These are phyloP conservation scores for Debaryomyces sp. DNA, from an alignment of 1,139 yeast species.

Conservation along the genomic window DNA sequence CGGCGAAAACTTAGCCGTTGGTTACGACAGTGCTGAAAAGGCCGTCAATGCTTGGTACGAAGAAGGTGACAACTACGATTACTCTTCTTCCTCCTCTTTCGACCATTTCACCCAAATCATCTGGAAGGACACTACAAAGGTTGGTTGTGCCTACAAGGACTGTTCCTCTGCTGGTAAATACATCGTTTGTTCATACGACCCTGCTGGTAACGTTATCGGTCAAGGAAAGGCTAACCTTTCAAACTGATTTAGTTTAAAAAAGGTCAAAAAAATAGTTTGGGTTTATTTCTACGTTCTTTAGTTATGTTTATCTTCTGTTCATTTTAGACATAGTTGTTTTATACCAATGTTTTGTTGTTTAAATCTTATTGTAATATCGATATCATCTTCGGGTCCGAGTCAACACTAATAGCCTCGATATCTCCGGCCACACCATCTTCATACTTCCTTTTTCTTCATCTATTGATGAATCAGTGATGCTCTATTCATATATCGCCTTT, in stretches of 20 bases:
- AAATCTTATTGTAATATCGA: not conserved
- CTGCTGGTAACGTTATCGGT: conserved; percentile 56
- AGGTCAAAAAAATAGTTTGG: conserved; percentile 3
- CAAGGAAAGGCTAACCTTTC: conserved; percentile 44
- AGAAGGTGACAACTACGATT: conserved; percentile 65
- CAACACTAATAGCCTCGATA: not conserved
- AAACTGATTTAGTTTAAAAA: conserved; percentile 6
- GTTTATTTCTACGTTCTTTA: conserved; percentile 8
- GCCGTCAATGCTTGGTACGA: conserved; percentile 86
- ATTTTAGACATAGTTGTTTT: not conserved
- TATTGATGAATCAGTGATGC: too few species aligned
- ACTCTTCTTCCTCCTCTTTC: conserved; percentile 34
- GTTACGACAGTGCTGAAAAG: conserved; percentile 53
- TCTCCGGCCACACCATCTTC: not conserved
- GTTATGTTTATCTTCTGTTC: not conserved
- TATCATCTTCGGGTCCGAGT: not conserved
- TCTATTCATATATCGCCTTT: too few species aligned
- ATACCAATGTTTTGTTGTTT: not conserved
- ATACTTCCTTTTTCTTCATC: not conserved
- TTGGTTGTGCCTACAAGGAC: conserved; percentile 74
- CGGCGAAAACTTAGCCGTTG: conserved; percentile 90
- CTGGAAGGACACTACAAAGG: conserved; percentile 68
- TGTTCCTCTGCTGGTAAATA: conserved; percentile 53
- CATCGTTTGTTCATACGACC: conserved; percentile 54
- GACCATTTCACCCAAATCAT: conserved; percentile 88